Conservation (phyloP, 2,329 filamentous ascomycete genomes). For the Blastomyces emzantsi region DNA sequence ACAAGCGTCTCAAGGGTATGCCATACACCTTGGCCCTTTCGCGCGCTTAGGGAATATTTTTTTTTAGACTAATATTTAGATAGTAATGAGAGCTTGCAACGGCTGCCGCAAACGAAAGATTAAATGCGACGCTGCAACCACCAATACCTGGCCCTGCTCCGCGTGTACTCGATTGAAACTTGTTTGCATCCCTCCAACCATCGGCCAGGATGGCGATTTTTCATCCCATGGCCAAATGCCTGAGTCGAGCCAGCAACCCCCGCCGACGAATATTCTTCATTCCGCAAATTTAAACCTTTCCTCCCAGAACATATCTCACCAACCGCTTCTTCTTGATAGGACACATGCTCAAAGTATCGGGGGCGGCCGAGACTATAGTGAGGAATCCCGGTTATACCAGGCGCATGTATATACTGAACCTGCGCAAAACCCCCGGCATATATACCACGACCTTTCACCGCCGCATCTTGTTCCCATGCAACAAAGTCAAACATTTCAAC, state of each 20-base stretch:
- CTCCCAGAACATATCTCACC: conserved; percentile 40
- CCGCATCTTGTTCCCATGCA: not conserved
- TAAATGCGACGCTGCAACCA: conserved; percentile 94
- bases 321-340: conserved; percentile 29
- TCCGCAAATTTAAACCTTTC: conserved; percentile 18
- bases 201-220: conserved; percentile 57
- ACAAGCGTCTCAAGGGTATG: conserved; percentile 89
- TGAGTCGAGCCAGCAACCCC: conserved; percentile 18
- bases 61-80: conserved; percentile 10
- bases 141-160: conserved; percentile 95
- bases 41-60: not conserved
- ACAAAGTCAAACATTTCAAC: conserved; percentile 4
- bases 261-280: conserved; percentile 1
- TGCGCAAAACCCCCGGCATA: conserved; percentile 21
- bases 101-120: conserved; percentile 93
- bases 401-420: conserved; percentile 27
- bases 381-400: conserved; percentile 32
- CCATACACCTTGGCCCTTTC: not conserved
- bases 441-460: conserved; percentile 28
- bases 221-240: conserved; percentile 21
- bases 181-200: conserved; percentile 82
- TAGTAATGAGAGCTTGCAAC: conserved; percentile 96
- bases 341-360: conserved; percentile 13
- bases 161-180: conserved; percentile 88
- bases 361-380: conserved; percentile 31